Evolutionary conservation across 75 land plant species (phyloP).

Genomic region (Selaginella tamariscina): DNA sequence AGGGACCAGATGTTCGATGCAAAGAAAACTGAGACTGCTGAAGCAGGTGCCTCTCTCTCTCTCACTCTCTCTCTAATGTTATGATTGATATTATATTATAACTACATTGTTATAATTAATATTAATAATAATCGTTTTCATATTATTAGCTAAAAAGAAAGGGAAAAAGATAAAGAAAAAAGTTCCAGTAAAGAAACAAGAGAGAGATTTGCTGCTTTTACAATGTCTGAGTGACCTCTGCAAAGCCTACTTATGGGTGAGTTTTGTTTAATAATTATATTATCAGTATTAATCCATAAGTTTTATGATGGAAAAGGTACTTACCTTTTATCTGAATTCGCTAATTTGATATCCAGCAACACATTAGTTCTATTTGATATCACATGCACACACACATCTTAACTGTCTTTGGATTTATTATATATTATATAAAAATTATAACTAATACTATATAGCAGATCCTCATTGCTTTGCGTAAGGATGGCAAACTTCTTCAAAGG

Average conservation of each 20-base stretch:
- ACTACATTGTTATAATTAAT: too few relatives aligned
- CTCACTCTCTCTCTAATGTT: too few relatives aligned
- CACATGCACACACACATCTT: too few relatives aligned
- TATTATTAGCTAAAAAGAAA: slow-evolving; percentile 61
- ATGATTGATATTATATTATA: too few relatives aligned
- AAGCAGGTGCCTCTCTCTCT: slow-evolving; percentile 9
- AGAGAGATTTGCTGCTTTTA: slow-evolving; percentile 33
- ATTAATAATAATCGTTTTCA: too few relatives aligned
- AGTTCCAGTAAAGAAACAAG: slow-evolving; percentile 42
- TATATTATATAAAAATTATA: slow-evolving; percentile 4
- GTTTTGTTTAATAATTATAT: neutral
- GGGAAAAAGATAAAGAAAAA: slow-evolving; percentile 82
- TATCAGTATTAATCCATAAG: too few relatives aligned
- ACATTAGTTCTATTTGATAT: too few relatives aligned
- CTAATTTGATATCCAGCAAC: too few relatives aligned
- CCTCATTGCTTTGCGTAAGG: slow-evolving; percentile 64
- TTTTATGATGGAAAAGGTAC: neutral
- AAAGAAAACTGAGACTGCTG: neutral
- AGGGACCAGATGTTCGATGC: neutral
- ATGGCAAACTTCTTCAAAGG: slow-evolving; percentile 32
- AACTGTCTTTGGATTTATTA: neutral
- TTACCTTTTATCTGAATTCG: too few relatives aligned
- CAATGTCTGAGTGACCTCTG: slow-evolving; percentile 66
- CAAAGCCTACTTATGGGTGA: slow-evolving; percentile 78
- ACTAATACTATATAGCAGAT: too few relatives aligned